These are phyloP conservation scores for Globisporangium orthogonon DNA, from an alignment of 352 stramenopile species.

Conservation along the genomic window DNA sequence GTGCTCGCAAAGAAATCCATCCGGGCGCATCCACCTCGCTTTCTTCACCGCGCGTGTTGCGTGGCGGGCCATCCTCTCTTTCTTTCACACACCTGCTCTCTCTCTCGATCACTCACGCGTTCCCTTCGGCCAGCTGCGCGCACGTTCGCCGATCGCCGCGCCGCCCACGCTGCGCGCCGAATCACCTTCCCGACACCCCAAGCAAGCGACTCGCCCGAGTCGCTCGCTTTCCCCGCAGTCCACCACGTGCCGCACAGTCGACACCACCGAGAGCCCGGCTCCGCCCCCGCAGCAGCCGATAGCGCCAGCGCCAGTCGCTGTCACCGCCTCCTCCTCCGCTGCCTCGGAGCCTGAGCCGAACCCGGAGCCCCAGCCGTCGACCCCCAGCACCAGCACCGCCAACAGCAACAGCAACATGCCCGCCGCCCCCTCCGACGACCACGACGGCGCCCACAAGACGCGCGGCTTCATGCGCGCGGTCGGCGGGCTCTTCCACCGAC, in stretches of 20 bases:
- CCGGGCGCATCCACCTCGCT: slow-evolving; percentile 1
- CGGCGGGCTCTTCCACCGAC: slow-evolving; percentile 39
- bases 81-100: not conserved
- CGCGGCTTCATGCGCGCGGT: slow-evolving; percentile 40
- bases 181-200: not conserved
- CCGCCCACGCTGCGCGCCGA: not conserved
- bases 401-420: slow-evolving; percentile 5
- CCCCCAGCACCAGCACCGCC: not conserved
- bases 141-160: slow-evolving; percentile 2
- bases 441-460: slow-evolving; percentile 19
- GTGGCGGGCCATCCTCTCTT: not conserved
- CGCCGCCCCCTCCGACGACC: not conserved
- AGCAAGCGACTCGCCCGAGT: not conserved
- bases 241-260: slow-evolving; percentile 12
- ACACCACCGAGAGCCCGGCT: slow-evolving; percentile 8
- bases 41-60: not conserved
- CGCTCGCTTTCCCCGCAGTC: slow-evolving; percentile 5
- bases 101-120: not conserved
- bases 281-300: not conserved
- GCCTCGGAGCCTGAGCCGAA: not conserved
- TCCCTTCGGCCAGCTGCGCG: slow-evolving; percentile 5
- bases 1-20: slow-evolving; percentile 7
- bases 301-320: not conserved
- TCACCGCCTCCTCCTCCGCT: not conserved
- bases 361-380: not conserved